Conservation (phyloP, 2,329 filamentous ascomycete genomes). For the Fusarium ramigenum region DNA sequence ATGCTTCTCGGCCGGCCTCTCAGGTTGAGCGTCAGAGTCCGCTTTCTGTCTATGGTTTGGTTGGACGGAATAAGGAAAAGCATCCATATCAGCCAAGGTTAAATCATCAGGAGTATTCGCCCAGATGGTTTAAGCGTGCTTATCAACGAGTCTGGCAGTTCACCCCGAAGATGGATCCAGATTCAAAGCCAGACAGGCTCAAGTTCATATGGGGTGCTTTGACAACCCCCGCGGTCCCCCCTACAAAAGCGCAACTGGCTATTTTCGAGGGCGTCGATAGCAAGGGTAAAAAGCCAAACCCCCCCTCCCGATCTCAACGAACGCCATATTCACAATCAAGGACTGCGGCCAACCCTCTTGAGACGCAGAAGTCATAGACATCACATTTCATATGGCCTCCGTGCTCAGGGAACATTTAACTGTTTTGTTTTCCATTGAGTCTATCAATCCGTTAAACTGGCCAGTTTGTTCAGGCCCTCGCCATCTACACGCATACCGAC, state of each 20-base stretch:
- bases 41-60: slow-evolving; percentile 44
- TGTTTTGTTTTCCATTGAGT: neutral
- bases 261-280: slow-evolving; percentile 60
- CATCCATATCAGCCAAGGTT: slow-evolving; percentile 51
- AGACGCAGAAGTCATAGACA: neutral
- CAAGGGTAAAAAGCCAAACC: slow-evolving; percentile 32
- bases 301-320: neutral
- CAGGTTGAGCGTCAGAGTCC: slow-evolving; percentile 49
- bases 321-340: slow-evolving; percentile 20
- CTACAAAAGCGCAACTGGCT: slow-evolving; percentile 48
- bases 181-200: slow-evolving; percentile 44
- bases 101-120: slow-evolving; percentile 46
- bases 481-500: slow-evolving; percentile 79
- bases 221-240: slow-evolving; percentile 41
- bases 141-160: slow-evolving; percentile 58
- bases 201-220: slow-evolving; percentile 59
- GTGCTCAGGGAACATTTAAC: neutral
- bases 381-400: neutral
- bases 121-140: slow-evolving; percentile 58
- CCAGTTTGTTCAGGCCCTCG: slow-evolving; percentile 69
- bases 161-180: slow-evolving; percentile 53
- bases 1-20: slow-evolving; percentile 52
- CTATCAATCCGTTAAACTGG: slow-evolving; percentile 50
- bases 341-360: neutral
- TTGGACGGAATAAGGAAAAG: slow-evolving; percentile 41